Conservation (phyloP, 306 rosid genomes). For the Crotalaria pallida region DNA sequence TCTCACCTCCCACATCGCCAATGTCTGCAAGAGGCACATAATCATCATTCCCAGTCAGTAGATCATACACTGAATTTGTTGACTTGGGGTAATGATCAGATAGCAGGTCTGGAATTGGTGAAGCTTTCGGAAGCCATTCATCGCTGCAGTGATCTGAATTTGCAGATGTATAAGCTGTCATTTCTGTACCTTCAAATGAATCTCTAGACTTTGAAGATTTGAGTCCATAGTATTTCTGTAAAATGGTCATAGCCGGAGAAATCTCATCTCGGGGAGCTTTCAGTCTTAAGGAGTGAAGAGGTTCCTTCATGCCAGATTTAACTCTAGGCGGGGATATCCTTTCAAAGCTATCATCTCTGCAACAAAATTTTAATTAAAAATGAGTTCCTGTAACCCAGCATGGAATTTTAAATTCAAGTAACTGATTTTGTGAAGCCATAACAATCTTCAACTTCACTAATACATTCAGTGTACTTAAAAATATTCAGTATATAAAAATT, state of each 20-base stretch:
- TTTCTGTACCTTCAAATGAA: constrained; percentile 47
- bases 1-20: constrained; percentile 50
- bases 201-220: constrained; percentile 27
- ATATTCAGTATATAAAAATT: background rate
- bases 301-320: constrained; percentile 42
- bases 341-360: constrained; percentile 40
- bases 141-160: constrained; percentile 38
- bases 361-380: constrained; percentile 2
- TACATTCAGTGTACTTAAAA: background rate
- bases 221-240: constrained; percentile 67
- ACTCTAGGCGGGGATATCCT: constrained; percentile 28
- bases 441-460: background rate
- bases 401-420: background rate
- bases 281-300: constrained; percentile 38
- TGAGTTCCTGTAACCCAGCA: constrained; percentile 15
- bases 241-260: constrained; percentile 61
- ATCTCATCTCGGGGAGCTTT: constrained; percentile 40
- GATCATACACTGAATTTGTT: constrained; percentile 36
- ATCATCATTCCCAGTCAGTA: constrained; percentile 43
- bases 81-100: constrained; percentile 32
- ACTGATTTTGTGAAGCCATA: background rate
- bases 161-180: constrained; percentile 46
- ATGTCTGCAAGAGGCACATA: constrained; percentile 32
- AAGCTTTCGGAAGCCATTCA: constrained; percentile 41
- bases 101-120: constrained; percentile 30